Evolutionary conservation across 768 basidiomycete species (phyloP), one percentile per base, ranked within the genome.

Genomic region (Holtermanniella nyarrowii): DNA sequence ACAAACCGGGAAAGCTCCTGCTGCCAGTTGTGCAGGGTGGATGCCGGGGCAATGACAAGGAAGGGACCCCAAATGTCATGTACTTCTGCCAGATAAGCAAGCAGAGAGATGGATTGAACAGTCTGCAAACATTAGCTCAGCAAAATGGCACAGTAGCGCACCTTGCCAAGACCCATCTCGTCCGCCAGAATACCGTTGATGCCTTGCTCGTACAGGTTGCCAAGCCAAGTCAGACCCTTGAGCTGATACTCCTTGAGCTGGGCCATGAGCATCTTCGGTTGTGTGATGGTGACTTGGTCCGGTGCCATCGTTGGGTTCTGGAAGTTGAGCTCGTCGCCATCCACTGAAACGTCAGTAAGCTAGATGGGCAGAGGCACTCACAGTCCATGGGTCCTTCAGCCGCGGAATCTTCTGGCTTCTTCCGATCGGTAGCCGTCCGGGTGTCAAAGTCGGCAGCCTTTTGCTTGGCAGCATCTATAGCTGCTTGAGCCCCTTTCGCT

Each of bases 11-110:
- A 86, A 50, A 99, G 77, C 70, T 99, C 95, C 67, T 97, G 95
- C 68, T 97, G 93, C 95, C 95, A 99, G 65, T 97, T 97, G 72
- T 97, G 93, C 53, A 99, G 76, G 0, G 95, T 99, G 4, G 93
- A 95, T 2, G 89, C 86, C 4, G 95, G 95, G 1, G 95, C 89
- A 39, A 99, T 90, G 45, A 99, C 91, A 20, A 99, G 78, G 77
- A 99, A 99, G 12, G 95, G 95, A 0, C 95, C 95, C 95, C 95
- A 99, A 53, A 97, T 95, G 65, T 97, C 87, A 67, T 97, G 95
- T 0, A 82, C 82, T 74, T 99, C 95, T 1, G 93, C 91, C 14
- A 99, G 81, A 72, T 97, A 93, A 5, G 91, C 87, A 43, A 99
- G 77, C 4, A 99, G 73, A 13, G 95, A 93, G 44, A 99, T 97